Evolutionary conservation across 768 basidiomycete species (phyloP).

Genomic region (Phlebiopsis flavidoalba): DNA sequence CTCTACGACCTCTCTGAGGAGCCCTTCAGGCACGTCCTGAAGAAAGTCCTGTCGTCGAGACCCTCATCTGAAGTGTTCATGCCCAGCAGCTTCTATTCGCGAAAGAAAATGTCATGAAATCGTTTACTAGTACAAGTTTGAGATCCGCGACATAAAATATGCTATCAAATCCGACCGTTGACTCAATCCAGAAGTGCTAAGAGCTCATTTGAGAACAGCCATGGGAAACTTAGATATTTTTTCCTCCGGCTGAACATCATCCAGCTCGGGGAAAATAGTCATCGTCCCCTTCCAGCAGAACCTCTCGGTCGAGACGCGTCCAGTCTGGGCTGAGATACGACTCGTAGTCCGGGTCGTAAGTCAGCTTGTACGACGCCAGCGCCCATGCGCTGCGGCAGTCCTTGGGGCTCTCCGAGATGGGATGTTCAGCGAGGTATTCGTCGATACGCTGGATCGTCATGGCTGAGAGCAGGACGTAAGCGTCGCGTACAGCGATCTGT

Average conservation of each 20-base stretch:
- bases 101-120: too few species aligned
- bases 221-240: neutral
- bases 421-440: neutral
- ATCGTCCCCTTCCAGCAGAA: neutral
- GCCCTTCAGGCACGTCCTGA: too few species aligned
- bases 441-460: neutral
- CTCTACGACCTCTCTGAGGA: too few species aligned
- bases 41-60: too few species aligned
- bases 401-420: neutral
- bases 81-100: too few species aligned
- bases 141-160: too few species aligned
- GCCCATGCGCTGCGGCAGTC: constrained; percentile 5
- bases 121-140: too few species aligned
- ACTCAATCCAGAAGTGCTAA: neutral
- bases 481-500: constrained; percentile 8
- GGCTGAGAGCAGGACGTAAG: neutral
- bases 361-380: constrained; percentile 2
- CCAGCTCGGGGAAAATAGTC: neutral
- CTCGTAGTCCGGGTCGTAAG: neutral
- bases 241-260: neutral
- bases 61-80: too few species aligned
- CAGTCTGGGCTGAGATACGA: neutral
- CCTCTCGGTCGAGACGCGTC: neutral
- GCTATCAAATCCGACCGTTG: too few species aligned
- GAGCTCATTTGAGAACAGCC: neutral